phyloP scores from a whole-genome alignment of 139 green algal species.

The Picochlorum sp. region DNA sequence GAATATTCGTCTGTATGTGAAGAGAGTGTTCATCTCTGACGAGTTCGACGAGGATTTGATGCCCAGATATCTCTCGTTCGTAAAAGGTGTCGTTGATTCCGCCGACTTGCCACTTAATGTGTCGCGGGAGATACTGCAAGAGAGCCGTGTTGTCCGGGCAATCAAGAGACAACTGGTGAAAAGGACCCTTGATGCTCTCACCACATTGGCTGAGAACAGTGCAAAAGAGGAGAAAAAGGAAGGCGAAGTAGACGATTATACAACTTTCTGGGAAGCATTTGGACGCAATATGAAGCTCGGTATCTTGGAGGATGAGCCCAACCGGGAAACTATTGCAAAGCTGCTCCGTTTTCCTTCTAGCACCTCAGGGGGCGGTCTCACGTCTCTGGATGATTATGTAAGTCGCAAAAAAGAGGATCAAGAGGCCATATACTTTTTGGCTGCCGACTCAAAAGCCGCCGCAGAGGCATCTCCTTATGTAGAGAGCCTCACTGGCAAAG shows the following conservation, averaged over 20 bases:
- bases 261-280: constrained; percentile 88
- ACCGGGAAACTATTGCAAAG: constrained; percentile 54
- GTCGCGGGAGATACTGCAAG: constrained; percentile 93
- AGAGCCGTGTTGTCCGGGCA: constrained; percentile 74
- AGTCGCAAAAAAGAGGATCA: constrained; percentile 82
- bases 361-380: constrained; percentile 27
- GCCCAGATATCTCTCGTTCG: constrained; percentile 81
- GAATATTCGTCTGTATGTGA: constrained; percentile 92
- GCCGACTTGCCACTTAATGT: constrained; percentile 97
- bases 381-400: constrained; percentile 76
- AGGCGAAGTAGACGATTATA: constrained; percentile 15
- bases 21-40: constrained; percentile 95
- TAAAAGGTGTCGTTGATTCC: constrained; percentile 93
- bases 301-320: constrained; percentile 81
- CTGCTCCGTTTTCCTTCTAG: constrained; percentile 55
- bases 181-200: constrained; percentile 84
- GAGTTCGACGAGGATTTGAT: constrained; percentile 97
- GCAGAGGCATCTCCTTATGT: constrained; percentile 15
- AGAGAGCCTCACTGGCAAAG: constrained; percentile 18
- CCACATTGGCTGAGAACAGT: constrained; percentile 56
- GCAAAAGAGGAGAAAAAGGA: constrained; percentile 58
- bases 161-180: constrained; percentile 91
- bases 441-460: constrained; percentile 21
- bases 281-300: constrained; percentile 70
- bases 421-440: constrained; percentile 93